Conservation (phyloP, 345 rosid genomes). For the Clarkia xantiana region DNA sequence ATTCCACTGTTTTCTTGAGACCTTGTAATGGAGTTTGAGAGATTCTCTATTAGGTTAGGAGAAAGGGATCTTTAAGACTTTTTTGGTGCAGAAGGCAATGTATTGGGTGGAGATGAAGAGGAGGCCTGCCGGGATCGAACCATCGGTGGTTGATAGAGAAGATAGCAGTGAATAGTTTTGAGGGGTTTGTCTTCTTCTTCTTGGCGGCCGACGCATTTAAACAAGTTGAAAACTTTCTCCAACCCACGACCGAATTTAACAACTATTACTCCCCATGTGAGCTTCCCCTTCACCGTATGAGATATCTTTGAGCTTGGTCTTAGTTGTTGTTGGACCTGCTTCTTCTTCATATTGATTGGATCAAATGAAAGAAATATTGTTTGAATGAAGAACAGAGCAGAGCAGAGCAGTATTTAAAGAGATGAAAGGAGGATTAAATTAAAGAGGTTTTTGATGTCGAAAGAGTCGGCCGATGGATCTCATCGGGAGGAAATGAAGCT, state of each 20-base stretch:
- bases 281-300: slow-evolving; percentile 34
- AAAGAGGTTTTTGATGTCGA: too few species aligned
- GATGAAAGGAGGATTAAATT: too few species aligned
- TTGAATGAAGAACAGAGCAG: too few species aligned
- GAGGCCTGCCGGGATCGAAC: slow-evolving; percentile 38
- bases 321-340: slow-evolving; percentile 9
- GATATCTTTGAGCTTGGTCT: slow-evolving; percentile 23
- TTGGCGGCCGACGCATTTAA: slow-evolving; percentile 16
- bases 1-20: slow-evolving; percentile 34
- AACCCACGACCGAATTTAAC: slow-evolving; percentile 25
- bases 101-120: too few species aligned
- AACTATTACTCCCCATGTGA: slow-evolving; percentile 30
- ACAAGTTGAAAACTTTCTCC: slow-evolving; percentile 26
- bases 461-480: too few species aligned
- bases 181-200: slow-evolving; percentile 30
- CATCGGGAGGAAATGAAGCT: too few species aligned
- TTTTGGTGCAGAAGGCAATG: slow-evolving; percentile 38
- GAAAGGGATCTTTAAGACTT: slow-evolving; percentile 22
- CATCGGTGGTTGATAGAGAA: slow-evolving; percentile 33
- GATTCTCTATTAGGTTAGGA: too few species aligned
- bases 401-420: too few species aligned
- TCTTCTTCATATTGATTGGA: too few species aligned
- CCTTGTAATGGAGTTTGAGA: too few species aligned
- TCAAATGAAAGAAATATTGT: too few species aligned
- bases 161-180: slow-evolving; percentile 31